Base-by-base conservation (phyloP, 2,329 filamentous ascomycete genomes). In the Trichoderma guizhouense region DNA sequence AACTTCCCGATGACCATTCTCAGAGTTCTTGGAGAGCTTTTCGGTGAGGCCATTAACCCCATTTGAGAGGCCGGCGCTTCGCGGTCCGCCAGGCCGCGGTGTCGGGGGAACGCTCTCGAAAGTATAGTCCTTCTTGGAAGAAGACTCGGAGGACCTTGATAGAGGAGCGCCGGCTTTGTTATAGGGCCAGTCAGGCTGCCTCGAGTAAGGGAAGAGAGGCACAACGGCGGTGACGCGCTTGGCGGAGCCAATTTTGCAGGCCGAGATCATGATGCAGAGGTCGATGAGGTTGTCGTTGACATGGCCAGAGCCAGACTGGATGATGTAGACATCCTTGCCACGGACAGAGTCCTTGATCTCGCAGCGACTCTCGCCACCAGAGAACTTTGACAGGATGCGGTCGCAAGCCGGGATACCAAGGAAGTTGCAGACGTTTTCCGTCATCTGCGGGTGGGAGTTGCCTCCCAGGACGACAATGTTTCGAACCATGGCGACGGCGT, bases 261-360 rank as follows among this genome's bases (percentile, higher is more conserved):
- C 96, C n/a, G 94, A 97, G 77, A 98, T 95, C 84, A 96, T 97
- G 84, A 98, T 98, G 82, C 97, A 93, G 64, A 98, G 90, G 80
- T 99, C 96, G 85, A 99, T 92, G 75, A 99, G 90, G 83, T 97
- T 91, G 83, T 99, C 96, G 81, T 99, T 99, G 83, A 98, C 93
- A 78, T 92, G 93, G 74, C 94, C 94, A 76, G 93, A 93, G 76
- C 94, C 94, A 55, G 94, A 96, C 83, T 98, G 95, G 78, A 99
- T 94, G 80, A 98, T 98, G 85, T 97, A 99, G 81, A 98, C 96
- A 89, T 99, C 96, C 82, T 99, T 99, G 77, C 93, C 96, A 77
- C 96, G 92, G 66, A 99, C 96, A 15, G 94, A 97, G 83, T 99
- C 96, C 81, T 95, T 89, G 79, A 99, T 97, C 83, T 98, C 96